phyloP scores from a whole-genome alignment of 177 flowering plant genomes.

The Vitis hybrid region DNA sequence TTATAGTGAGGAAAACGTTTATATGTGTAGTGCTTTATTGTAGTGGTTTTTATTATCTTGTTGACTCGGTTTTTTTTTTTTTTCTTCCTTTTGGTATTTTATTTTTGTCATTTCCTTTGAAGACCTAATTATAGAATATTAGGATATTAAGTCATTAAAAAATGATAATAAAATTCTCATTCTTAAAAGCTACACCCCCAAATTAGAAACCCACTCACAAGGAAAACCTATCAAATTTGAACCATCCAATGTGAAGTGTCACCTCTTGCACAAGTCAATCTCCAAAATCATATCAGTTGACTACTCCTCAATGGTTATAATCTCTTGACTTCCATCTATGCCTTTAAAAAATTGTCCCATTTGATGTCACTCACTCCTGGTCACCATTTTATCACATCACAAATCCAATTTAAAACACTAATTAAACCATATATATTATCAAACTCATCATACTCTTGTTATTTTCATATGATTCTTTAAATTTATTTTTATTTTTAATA shows the following conservation, averaged over 20 bases:
- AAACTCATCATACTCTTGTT: no score
- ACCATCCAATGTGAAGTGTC: constrained; percentile 17
- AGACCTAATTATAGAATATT: no score
- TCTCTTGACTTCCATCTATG: constrained; percentile 13
- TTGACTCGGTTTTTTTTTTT: neutral
- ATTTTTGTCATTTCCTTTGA: neutral
- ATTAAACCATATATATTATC: no score
- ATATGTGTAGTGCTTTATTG: no score
- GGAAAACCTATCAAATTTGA: neutral
- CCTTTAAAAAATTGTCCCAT: neutral
- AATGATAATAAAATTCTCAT: no score
- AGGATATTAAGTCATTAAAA: no score
- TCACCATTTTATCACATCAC: no score
- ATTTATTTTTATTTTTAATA: no score
- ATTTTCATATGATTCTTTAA: no score
- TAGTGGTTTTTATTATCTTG: neutral
- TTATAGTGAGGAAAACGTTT: no score
- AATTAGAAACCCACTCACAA: neutral
- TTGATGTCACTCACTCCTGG: neutral
- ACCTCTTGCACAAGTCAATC: constrained; percentile 15
- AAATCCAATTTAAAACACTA: no score
- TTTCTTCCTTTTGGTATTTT: neutral
- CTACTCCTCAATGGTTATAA: constrained; percentile 5
- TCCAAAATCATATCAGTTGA: constrained; percentile 20
- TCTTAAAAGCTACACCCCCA: no score